Percentiles rank a stretch among this genome's conserved stretches.
These are phyloP conservation scores for Clarireedia hainanense DNA, from an alignment of 2,329 filamentous ascomycete genomes.

Conservation along the genomic window DNA sequence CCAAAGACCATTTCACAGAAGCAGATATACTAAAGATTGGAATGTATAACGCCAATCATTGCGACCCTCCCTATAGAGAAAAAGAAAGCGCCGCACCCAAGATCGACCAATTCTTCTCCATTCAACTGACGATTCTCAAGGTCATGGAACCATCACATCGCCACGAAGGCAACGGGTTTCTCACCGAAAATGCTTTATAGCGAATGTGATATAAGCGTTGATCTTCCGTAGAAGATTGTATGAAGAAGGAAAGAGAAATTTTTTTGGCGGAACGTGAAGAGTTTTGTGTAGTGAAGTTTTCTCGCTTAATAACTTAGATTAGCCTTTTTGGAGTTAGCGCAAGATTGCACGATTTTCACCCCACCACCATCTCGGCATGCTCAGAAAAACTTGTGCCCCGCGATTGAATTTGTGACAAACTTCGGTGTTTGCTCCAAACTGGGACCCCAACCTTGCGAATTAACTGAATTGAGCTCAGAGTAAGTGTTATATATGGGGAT, in stretches of 20 bases:
- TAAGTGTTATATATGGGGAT: not conserved
- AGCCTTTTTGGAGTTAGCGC: not conserved
- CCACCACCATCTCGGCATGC: not conserved
- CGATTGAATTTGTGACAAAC: conserved; percentile 6
- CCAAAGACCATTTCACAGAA: not conserved
- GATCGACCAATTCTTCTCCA: conserved; percentile 14
- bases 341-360: not conserved
- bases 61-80: conserved; percentile 12
- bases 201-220: conserved; percentile 14
- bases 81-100: conserved; percentile 14
- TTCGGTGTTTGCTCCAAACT: not conserved
- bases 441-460: no score
- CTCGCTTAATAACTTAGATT: conserved; percentile 1
- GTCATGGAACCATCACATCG: conserved; percentile 15
- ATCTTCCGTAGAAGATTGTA: conserved; percentile 11
- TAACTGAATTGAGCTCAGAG: not conserved
- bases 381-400: conserved; percentile 8
- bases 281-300: not conserved
- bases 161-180: conserved; percentile 12
- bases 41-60: conserved; percentile 15
- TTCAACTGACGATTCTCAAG: conserved; percentile 15
- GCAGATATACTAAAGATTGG: conserved; percentile 2
- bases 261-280: not conserved
- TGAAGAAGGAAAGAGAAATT: conserved; percentile 6
- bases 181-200: conserved; percentile 16